These are phyloP conservation scores for Rubroboletus pulcherrimus DNA, from an alignment of 768 basidiomycete species.

Conservation along the genomic window DNA sequence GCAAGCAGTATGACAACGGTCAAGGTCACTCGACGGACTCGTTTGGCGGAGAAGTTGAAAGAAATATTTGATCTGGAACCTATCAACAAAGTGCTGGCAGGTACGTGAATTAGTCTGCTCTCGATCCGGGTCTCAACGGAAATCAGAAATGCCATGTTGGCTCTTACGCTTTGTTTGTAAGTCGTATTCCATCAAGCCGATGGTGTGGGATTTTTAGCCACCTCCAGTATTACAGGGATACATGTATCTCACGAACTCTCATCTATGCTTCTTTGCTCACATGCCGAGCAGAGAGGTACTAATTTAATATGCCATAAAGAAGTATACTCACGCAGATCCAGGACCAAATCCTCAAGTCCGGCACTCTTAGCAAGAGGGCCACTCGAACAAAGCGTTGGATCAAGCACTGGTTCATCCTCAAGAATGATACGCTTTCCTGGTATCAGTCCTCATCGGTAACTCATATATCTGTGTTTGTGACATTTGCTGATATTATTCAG, in stretches of 20 bases:
- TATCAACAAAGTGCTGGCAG: constrained; percentile 82
- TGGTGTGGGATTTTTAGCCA: constrained; percentile 1
- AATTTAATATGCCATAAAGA: background rate
- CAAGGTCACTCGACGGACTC: constrained; percentile 58
- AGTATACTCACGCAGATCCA: constrained; percentile 31
- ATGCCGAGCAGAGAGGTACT: constrained; percentile 85
- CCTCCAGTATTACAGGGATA: constrained; percentile 87
- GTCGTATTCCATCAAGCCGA: constrained; percentile 31
- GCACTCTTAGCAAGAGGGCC: constrained; percentile 82
- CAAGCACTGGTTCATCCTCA: constrained; percentile 95
- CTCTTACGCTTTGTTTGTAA: constrained; percentile 82
- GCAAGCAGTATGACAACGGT: constrained; percentile 73
- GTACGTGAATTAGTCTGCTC: constrained; percentile 37
- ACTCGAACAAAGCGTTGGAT: constrained; percentile 88
- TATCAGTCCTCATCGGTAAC: constrained; percentile 88
- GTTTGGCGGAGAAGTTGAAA: constrained; percentile 82
- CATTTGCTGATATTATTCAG: constrained; percentile 36
- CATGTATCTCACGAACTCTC: constrained; percentile 91
- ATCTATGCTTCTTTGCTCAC: constrained; percentile 95
- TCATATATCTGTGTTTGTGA: constrained; percentile 3
- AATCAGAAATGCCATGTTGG: constrained; percentile 89
- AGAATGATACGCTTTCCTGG: constrained; percentile 96
- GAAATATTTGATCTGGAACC: constrained; percentile 82
- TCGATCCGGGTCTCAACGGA: constrained; percentile 2
- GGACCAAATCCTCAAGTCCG: constrained; percentile 93